Conservation (phyloP, 306 rosid genomes). For the Inga leiocalycina region DNA sequence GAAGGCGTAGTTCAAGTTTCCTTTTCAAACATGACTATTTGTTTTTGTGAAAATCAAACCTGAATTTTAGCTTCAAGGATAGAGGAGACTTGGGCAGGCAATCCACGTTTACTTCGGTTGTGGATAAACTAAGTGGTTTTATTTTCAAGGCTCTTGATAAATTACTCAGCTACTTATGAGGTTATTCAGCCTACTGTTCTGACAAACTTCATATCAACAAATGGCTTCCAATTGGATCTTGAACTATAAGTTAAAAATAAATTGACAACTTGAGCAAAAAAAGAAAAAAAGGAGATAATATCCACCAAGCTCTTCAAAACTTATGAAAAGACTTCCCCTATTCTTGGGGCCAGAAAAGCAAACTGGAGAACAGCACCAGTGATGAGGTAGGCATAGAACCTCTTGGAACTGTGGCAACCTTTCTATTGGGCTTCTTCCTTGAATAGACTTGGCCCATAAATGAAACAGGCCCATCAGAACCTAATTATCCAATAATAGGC, state of each 20-base stretch:
- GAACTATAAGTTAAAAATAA: not conserved
- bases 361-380: not conserved
- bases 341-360: not conserved
- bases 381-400: not conserved
- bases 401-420: not conserved
- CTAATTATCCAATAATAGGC: not conserved
- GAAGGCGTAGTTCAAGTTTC: not conserved
- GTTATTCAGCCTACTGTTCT: not conserved
- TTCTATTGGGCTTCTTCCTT: not conserved
- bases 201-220: not conserved
- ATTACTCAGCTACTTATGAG: constrained; percentile 10
- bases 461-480: not conserved
- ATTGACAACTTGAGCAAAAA: not conserved
- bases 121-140: not conserved
- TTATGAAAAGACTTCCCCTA: not conserved
- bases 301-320: not conserved
- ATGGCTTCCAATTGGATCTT: not conserved
- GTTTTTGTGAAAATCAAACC: not conserved
- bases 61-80: not conserved
- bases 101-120: not conserved
- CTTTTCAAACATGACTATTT: not conserved
- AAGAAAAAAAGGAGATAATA: not conserved
- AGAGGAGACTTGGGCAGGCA: not conserved
- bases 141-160: not conserved
- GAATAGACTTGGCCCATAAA: not conserved